Percentiles rank a stretch among this genome's conserved stretches.
Evolutionary conservation across 768 basidiomycete genomes (phyloP).

Genomic region (Hortiboletus campestris): DNA sequence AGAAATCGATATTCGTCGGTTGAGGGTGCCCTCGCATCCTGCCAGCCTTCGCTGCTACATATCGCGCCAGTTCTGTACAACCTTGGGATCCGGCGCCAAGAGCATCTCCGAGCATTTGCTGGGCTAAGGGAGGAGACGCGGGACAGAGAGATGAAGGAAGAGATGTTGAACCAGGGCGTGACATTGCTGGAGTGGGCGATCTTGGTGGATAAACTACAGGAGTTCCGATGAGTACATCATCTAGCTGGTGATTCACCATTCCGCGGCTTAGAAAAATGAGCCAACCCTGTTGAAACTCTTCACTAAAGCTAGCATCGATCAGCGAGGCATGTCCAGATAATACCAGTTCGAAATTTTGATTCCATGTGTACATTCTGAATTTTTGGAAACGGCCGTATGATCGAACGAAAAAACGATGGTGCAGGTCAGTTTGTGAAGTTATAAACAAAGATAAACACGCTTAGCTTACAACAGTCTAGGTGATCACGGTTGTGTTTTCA

Average conservation of each 20-base stretch:
- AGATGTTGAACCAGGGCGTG: slow-evolving; percentile 63
- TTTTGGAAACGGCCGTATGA: background rate
- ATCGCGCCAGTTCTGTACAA: slow-evolving; percentile 53
- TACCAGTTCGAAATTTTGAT: background rate
- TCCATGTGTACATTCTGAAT: background rate
- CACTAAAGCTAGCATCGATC: background rate
- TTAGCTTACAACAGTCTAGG: too few relatives aligned
- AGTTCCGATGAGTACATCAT: slow-evolving; percentile 21
- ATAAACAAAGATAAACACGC: too few relatives aligned
- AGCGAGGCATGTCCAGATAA: background rate
- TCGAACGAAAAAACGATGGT: background rate
- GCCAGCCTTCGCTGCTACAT: slow-evolving; percentile 65
- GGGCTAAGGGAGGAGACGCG: slow-evolving; percentile 63
- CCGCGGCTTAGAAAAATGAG: background rate
- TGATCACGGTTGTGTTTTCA: background rate
- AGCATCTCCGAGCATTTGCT: slow-evolving; percentile 62
- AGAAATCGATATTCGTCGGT: slow-evolving; percentile 39
- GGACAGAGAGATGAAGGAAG: slow-evolving; percentile 65
- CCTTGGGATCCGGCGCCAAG: slow-evolving; percentile 58
- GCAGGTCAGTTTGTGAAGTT: too few relatives aligned
- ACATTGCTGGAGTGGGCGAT: slow-evolving; percentile 81
- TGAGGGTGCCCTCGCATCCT: slow-evolving; percentile 55
- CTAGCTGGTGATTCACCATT: background rate
- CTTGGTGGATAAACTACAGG: slow-evolving; percentile 61
- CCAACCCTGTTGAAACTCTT: background rate